These are phyloP conservation scores for Rhinocladiella similis DNA, from an alignment of 2,329 filamentous ascomycete species.

Conservation along the genomic window DNA sequence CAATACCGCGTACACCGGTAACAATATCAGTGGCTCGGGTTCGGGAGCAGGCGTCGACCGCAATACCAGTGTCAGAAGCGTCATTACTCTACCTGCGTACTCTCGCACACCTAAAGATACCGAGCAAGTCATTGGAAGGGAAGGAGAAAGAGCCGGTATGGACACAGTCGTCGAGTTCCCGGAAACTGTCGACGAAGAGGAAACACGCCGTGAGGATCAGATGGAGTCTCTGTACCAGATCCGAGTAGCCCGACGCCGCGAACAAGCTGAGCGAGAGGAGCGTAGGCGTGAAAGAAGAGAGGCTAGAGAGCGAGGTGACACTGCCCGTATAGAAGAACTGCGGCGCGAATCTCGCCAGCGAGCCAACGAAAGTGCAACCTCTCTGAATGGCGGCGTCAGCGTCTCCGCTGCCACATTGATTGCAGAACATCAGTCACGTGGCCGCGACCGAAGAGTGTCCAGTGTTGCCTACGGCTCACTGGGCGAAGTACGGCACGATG, in stretches of 20 bases:
- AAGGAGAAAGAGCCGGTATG: slow-evolving; percentile 88
- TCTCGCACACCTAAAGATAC: slow-evolving; percentile 68
- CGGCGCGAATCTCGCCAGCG: slow-evolving; percentile 57
- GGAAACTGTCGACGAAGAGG: slow-evolving; percentile 75
- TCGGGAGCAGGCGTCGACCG: slow-evolving; percentile 63
- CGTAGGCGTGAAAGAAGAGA: slow-evolving; percentile 69
- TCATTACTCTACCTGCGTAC: slow-evolving; percentile 91
- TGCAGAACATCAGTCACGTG: slow-evolving; percentile 45
- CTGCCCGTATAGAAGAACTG: slow-evolving; percentile 66
- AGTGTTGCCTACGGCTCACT: slow-evolving; percentile 49
- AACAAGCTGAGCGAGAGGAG: slow-evolving; percentile 75
- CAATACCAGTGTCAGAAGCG: slow-evolving; percentile 83
- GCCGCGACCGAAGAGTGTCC: slow-evolving; percentile 47
- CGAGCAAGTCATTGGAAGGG: slow-evolving; percentile 81
- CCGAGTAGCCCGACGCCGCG: slow-evolving; percentile 71
- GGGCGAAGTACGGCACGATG: slow-evolving; percentile 51
- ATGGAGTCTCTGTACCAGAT: slow-evolving; percentile 95
- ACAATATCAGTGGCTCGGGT: slow-evolving; percentile 12
- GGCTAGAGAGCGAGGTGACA: slow-evolving; percentile 71
- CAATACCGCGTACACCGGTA: slow-evolving; percentile 23
- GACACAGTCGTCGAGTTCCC: slow-evolving; percentile 87
- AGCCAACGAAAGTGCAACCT: slow-evolving; percentile 39
- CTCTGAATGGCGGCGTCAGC: slow-evolving; percentile 30
- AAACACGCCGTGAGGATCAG: slow-evolving; percentile 76
- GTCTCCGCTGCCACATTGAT: slow-evolving; percentile 39